Conservation (phyloP, 805 yeast genomes). For the Tetrapisispora pingtungensis region DNA sequence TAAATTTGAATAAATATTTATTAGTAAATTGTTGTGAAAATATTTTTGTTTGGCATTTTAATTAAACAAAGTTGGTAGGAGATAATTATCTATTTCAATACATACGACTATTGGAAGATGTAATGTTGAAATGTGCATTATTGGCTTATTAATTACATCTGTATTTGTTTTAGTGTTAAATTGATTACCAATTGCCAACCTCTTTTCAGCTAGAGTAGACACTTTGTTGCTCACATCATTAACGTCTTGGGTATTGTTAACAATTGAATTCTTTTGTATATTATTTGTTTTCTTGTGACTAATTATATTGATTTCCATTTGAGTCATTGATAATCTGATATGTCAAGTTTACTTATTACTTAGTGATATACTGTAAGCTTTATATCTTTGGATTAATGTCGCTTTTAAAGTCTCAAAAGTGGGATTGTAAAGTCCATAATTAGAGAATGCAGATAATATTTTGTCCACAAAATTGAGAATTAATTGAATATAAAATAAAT, state of each 20-base stretch:
- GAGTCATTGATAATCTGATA: no score
- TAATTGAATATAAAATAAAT: no score
- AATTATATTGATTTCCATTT: background rate
- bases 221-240: no score
- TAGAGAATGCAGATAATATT: no score
- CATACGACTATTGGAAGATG: conserved; percentile 1
- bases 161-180: background rate
- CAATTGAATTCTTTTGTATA: background rate
- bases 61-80: background rate
- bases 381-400: no score
- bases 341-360: no score
- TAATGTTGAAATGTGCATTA: background rate
- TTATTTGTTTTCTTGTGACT: background rate
- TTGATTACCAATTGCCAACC: background rate
- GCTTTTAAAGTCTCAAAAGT: background rate
- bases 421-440: background rate
- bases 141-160: background rate
- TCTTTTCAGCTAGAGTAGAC: no score
- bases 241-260: no score
- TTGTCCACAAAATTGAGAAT: background rate
- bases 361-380: no score
- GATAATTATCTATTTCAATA: background rate
- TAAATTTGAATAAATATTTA: conserved; percentile 2
- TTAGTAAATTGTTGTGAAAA: background rate
- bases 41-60: no score